Conservation (phyloP, 306 rosid genomes). For the Pterocarpus santalinus region DNA sequence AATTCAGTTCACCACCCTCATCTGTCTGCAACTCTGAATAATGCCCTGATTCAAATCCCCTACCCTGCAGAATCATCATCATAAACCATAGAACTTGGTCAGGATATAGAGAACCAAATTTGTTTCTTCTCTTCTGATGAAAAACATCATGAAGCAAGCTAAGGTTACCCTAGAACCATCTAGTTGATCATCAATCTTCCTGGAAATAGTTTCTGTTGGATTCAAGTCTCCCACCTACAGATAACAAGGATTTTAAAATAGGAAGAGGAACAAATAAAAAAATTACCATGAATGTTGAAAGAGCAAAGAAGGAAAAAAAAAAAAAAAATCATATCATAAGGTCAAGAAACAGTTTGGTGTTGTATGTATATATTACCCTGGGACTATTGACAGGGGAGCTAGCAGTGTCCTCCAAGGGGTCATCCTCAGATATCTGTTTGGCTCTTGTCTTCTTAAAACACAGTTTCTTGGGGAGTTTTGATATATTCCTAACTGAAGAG, state of each 20-base stretch:
- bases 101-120: not conserved
- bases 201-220: constrained; percentile 51
- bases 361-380: constrained; percentile 56
- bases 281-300: not conserved
- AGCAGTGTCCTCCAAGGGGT: constrained; percentile 93
- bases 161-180: constrained; percentile 63
- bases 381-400: constrained; percentile 92
- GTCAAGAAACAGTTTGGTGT: too few relatives aligned
- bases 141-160: constrained; percentile 17
- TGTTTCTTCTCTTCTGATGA: not conserved
- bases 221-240: constrained; percentile 64
- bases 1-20: constrained; percentile 42
- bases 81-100: constrained; percentile 17
- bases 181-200: constrained; percentile 55
- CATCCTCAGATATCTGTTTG: constrained; percentile 56
- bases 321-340: not conserved
- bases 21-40: constrained; percentile 54
- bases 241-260: constrained; percentile 1
- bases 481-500: constrained; percentile 25
- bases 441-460: constrained; percentile 73
- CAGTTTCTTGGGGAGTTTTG: constrained; percentile 50
- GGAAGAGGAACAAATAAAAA: not conserved
- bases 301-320: not conserved
- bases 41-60: constrained; percentile 46
- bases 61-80: constrained; percentile 57